These are phyloP conservation scores for Poterioochromonas sp. DNA, from an alignment of 352 stramenopile genomes.

Conservation along the genomic window DNA sequence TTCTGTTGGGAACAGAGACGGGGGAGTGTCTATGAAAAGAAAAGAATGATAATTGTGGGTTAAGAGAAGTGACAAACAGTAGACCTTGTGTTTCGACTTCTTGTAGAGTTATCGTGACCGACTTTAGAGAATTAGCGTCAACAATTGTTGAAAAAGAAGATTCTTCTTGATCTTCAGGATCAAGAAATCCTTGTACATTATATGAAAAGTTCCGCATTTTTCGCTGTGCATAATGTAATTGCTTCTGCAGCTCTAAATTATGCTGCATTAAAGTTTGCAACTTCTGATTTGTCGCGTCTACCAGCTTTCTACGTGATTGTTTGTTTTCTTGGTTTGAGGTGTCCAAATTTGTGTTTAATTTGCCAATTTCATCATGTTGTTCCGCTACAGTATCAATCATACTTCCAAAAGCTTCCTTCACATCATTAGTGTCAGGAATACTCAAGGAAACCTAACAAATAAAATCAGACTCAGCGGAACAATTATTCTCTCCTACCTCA, in stretches of 20 bases:
- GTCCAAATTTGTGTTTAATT: background rate
- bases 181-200: slow-evolving; percentile 15
- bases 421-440: slow-evolving; percentile 20
- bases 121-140: too few relatives aligned
- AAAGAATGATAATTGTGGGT: background rate
- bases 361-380: slow-evolving; percentile 6
- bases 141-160: too few relatives aligned
- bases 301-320: background rate
- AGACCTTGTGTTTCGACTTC: background rate
- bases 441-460: background rate
- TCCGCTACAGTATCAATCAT: slow-evolving; percentile 17
- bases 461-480: background rate
- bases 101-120: background rate
- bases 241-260: background rate
- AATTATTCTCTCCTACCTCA: background rate
- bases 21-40: background rate
- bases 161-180: background rate
- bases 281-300: background rate
- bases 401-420: slow-evolving; percentile 9
- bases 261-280: background rate
- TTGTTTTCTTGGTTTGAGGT: background rate
- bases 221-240: background rate
- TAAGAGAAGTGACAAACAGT: background rate
- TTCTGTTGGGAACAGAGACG: slow-evolving; percentile 17
- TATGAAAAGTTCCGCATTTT: slow-evolving; percentile 20